Conservation (phyloP, 345 rosid species). For the Isatis tinctoria region DNA sequence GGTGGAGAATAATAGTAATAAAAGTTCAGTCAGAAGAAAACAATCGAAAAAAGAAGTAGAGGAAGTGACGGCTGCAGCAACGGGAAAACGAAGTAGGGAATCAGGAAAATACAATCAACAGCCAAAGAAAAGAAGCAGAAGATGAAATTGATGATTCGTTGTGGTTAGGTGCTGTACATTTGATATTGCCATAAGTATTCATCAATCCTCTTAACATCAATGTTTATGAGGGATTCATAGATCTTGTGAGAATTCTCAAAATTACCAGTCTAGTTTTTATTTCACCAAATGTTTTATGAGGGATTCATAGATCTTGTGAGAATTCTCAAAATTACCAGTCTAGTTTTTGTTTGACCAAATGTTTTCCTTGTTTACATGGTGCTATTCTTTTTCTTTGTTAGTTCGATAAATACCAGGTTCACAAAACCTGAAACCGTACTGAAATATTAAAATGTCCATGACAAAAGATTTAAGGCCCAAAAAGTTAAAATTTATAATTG, state of each 20-base stretch:
- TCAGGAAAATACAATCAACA: conserved; percentile 20
- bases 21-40: conserved; percentile 35
- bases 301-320: conserved; percentile 15
- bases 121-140: conserved; percentile 41
- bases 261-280: conserved; percentile 1
- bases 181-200: conserved; percentile 10
- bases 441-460: neutral
- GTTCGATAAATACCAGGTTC: neutral
- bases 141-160: conserved; percentile 6
- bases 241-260: conserved; percentile 6
- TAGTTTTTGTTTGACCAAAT: neutral
- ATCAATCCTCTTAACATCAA: neutral
- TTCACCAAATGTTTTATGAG: too few relatives aligned
- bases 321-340: neutral
- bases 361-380: neutral
- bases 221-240: conserved; percentile 13
- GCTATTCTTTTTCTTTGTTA: neutral
- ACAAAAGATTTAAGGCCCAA: neutral
- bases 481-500: neutral
- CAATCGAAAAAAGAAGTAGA: conserved; percentile 41
- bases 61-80: neutral
- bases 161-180: conserved; percentile 25
- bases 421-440: neutral
- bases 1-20: conserved; percentile 31
- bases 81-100: conserved; percentile 53